phyloP scores from a whole-genome alignment of 1,139 yeast species.

The Tardiomyces blankii region DNA sequence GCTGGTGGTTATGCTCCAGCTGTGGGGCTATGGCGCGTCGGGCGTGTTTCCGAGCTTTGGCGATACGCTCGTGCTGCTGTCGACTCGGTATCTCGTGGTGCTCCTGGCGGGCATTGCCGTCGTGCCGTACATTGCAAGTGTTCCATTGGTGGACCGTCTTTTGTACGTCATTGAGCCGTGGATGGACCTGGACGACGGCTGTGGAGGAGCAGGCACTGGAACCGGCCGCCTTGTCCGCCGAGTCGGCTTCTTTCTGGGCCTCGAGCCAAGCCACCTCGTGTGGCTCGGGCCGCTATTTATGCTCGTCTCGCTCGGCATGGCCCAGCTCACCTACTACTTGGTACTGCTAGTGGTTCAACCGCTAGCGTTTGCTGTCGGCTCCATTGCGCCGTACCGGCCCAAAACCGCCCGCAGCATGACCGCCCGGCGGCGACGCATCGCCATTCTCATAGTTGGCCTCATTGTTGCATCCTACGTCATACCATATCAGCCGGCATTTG shows the following conservation, averaged over 20 bases:
- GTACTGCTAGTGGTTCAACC: constrained; percentile 9
- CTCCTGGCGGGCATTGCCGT: constrained; percentile 21
- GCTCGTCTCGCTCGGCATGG: constrained; percentile 39
- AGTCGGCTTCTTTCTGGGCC: constrained; percentile 47
- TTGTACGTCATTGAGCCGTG: constrained; percentile 28
- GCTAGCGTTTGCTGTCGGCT: background rate
- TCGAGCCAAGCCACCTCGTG: constrained; percentile 47
- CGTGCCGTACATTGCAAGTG: constrained; percentile 30
- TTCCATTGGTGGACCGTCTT: constrained; percentile 9
- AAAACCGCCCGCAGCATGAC: too few species aligned
- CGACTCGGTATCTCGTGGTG: constrained; percentile 17
- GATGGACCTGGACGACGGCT: constrained; percentile 13
- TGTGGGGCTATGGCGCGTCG: constrained; percentile 12
- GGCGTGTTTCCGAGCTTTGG: constrained; percentile 43
- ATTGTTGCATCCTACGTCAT: background rate
- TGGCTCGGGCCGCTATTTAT: constrained; percentile 50
- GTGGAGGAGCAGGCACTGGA: background rate
- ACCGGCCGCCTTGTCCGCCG: background rate
- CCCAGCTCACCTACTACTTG: constrained; percentile 26
- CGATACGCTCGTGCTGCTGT: constrained; percentile 33
- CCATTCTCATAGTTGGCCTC: background rate
- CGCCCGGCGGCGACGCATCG: too few species aligned
- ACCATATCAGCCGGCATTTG: background rate
- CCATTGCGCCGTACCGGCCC: too few species aligned
- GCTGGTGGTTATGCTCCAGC: constrained; percentile 18